Base-by-base conservation (phyloP, 768 basidiomycete genomes). In the Steccherinum ochraceum region DNA sequence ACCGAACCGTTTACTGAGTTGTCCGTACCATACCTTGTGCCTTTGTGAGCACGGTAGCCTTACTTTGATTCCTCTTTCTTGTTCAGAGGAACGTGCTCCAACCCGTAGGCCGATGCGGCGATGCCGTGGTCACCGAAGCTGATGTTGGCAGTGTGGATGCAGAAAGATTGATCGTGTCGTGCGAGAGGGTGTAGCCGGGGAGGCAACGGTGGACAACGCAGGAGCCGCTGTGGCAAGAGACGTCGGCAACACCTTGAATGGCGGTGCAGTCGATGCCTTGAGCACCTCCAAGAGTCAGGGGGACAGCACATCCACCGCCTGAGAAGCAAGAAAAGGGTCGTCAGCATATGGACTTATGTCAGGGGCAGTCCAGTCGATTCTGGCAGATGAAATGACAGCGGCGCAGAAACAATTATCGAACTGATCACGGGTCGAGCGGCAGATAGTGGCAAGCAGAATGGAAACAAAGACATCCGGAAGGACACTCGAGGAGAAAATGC, bases 251-350 rank as follows among this genome's bases (percentile, higher is more conserved):
- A 12, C 76, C 74, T 2, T 64, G 65, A 23, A 81, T 67, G 18
- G 70, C 69, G 3, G 75, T 75, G 58, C 79, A 81, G 53, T 81
- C 79, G 7, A 61, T 51, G 20, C 79, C 78, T n/a, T 61, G 45
- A n/a, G 60, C 56, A n/a, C 63, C 56, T 43, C 51, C 54, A 10
- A 56, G 58, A n/a, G 60, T 56, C 26, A 70, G 61, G 11, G 69
- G 59, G 20, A 73, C 51, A 27, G 61, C 58, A 51, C 78, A 80
- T 2, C 78, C 78, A 40, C 78, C 77, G 54, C 78, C 76, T 78
- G 53, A 20, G 48, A 40, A 12, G 18, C 26, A 30, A 4, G 19
- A 43, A 7, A 39, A 39, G 35, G 35, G 35, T n/a, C 35, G 35
- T 39, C 35, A n/a, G n/a, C 11, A 39, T 11, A 39, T n/a, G 35